Evolutionary conservation across 345 rosid species (phyloP).

Genomic region (Eucalyptus curtisii): DNA sequence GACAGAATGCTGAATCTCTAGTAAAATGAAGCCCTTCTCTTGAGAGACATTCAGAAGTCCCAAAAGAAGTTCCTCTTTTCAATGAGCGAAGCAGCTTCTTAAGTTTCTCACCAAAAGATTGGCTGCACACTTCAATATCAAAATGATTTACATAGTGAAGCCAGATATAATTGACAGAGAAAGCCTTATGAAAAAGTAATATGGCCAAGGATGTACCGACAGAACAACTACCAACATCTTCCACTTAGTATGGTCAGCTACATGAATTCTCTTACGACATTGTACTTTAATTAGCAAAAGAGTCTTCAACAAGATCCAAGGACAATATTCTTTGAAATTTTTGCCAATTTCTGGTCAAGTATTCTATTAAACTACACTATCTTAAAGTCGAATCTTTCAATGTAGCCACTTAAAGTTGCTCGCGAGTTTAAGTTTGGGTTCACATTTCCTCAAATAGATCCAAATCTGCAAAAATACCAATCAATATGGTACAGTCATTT

Average conservation of each 20-base stretch:
- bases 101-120: background rate
- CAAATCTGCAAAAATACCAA: background rate
- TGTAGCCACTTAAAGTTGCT: background rate
- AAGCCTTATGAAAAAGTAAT: background rate
- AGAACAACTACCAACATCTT: background rate
- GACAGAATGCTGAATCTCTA: background rate
- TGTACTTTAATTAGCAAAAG: background rate
- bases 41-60: background rate
- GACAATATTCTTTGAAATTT: background rate
- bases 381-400: background rate
- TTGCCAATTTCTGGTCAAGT: background rate
- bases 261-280: background rate
- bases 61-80: background rate
- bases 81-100: background rate
- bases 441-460: background rate
- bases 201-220: background rate
- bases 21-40: background rate
- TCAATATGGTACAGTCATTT: background rate
- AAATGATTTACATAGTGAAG: background rate
- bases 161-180: background rate
- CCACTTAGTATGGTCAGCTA: background rate
- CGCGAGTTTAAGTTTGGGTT: background rate
- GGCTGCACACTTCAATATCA: background rate
- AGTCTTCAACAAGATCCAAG: background rate
- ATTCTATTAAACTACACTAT: background rate